Evolutionary conservation across 345 rosid genomes (phyloP).

Genomic region (Boechera divaricarpa): DNA sequence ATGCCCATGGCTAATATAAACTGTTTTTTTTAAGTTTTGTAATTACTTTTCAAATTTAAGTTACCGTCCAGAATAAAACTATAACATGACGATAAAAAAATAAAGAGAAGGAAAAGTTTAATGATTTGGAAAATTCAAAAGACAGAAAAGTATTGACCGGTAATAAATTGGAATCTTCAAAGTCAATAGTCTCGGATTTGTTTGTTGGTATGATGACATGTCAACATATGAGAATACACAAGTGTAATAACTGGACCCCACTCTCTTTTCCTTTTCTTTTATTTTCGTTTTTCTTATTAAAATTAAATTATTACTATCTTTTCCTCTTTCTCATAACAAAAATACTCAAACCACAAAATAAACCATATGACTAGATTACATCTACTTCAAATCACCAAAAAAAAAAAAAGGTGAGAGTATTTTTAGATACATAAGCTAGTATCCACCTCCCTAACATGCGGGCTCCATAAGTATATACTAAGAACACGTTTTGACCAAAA

Average conservation of each 20-base stretch:
- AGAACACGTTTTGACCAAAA: constrained; percentile 28
- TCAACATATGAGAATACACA: constrained; percentile 5
- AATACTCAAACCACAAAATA: neutral
- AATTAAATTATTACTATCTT: neutral
- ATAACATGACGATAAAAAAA: too few species aligned
- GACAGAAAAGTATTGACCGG: constrained; percentile 12
- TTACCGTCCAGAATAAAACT: too few species aligned
- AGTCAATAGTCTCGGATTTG: constrained; percentile 32
- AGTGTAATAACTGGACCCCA: neutral
- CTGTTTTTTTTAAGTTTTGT: too few species aligned
- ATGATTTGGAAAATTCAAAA: constrained; percentile 16
- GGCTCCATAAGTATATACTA: neutral
- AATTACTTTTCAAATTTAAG: too few species aligned
- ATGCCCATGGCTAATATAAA: too few species aligned
- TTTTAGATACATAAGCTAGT: neutral
- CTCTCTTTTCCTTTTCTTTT: too few species aligned
- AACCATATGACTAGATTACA: neutral
- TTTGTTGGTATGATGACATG: constrained; percentile 31
- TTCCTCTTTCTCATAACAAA: neutral
- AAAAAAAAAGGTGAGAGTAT: too few species aligned
- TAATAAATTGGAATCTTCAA: constrained; percentile 29
- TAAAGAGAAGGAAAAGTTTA: too few species aligned
- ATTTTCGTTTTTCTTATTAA: too few species aligned
- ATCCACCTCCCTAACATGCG: constrained; percentile 1
- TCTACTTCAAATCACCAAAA: neutral